Evolutionary conservation across 495 filamentous ascomycete species (phyloP).

Genomic region (Aspergillus sparsus): DNA sequence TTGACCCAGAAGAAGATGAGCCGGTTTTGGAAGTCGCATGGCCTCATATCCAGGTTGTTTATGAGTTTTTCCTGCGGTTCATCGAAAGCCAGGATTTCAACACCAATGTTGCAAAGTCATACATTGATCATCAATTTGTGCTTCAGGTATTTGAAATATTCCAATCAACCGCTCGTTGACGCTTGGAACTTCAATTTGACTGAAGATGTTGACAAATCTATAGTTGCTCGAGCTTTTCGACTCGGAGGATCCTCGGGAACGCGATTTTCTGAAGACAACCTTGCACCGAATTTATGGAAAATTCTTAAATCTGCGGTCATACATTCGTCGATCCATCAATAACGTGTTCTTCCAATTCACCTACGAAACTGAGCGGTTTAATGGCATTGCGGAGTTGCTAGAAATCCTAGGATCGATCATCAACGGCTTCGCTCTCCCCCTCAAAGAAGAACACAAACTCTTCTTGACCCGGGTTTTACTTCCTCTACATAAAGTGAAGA

Average conservation of each 20-base stretch:
- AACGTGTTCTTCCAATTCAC: slow-evolving; percentile 99
- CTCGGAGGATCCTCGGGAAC: slow-evolving; percentile 95
- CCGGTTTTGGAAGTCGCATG: slow-evolving; percentile 97
- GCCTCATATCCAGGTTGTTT: slow-evolving; percentile 99
- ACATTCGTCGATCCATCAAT: slow-evolving; percentile 97
- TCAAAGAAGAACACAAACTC: slow-evolving; percentile 99
- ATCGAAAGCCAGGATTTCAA: slow-evolving; percentile 99
- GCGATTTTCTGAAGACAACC: slow-evolving; percentile 98
- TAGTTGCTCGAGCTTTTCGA: slow-evolving; percentile 96
- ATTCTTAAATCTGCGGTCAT: slow-evolving; percentile 96
- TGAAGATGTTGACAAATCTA: slow-evolving; percentile 19
- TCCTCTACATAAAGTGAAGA: slow-evolving; percentile 96
- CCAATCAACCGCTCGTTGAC: too few species aligned
- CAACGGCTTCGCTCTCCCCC: slow-evolving; percentile 94
- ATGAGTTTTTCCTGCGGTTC: slow-evolving; percentile 98
- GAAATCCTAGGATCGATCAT: slow-evolving; percentile 99
- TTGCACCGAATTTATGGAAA: slow-evolving; percentile 98
- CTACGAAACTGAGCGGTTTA: slow-evolving; percentile 98
- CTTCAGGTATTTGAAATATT: slow-evolving; percentile 60
- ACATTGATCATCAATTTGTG: slow-evolving; percentile 97
- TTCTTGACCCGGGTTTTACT: slow-evolving; percentile 93
- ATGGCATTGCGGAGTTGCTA: slow-evolving; percentile 93
- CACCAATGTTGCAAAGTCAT: slow-evolving; percentile 98
- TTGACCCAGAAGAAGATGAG: slow-evolving; percentile 98
- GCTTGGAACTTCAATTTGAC: neutral